phyloP scores from a whole-genome alignment of 305 asterid species.

The Solanum hybrid region DNA sequence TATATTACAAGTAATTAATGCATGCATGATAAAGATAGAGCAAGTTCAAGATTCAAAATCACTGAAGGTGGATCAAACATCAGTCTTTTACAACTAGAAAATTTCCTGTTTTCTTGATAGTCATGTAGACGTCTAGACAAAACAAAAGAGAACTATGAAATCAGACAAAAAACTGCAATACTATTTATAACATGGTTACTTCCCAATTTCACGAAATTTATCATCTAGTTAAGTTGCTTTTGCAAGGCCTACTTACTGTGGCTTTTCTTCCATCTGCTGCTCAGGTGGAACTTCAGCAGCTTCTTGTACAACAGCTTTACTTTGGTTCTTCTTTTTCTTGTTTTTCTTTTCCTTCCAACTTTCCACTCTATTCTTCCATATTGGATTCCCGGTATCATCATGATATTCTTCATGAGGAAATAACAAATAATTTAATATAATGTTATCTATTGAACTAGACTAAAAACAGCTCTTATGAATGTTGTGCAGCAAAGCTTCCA shows the following conservation, averaged over 20 bases:
- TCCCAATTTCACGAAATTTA: neutral
- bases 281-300: slow-evolving; percentile 46
- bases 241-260: slow-evolving; percentile 41
- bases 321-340: slow-evolving; percentile 55
- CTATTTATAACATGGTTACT: neutral
- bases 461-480: neutral
- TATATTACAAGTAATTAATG: neutral
- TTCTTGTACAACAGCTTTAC: slow-evolving; percentile 38
- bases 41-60: neutral
- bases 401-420: slow-evolving; percentile 37
- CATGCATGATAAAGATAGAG: neutral
- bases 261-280: slow-evolving; percentile 74
- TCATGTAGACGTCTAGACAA: neutral
- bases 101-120: neutral
- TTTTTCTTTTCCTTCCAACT: slow-evolving; percentile 97
- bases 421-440: slow-evolving; percentile 4
- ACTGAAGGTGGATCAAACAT: neutral
- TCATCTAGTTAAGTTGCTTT: neutral
- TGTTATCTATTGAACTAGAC: neutral
- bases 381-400: slow-evolving; percentile 83
- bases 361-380: slow-evolving; percentile 96
- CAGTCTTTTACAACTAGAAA: neutral
- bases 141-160: neutral
- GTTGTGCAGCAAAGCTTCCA: neutral
- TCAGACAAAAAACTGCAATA: neutral